Base-by-base conservation (phyloP, 257 asterid genomes). In the Solanum medicagineum region DNA sequence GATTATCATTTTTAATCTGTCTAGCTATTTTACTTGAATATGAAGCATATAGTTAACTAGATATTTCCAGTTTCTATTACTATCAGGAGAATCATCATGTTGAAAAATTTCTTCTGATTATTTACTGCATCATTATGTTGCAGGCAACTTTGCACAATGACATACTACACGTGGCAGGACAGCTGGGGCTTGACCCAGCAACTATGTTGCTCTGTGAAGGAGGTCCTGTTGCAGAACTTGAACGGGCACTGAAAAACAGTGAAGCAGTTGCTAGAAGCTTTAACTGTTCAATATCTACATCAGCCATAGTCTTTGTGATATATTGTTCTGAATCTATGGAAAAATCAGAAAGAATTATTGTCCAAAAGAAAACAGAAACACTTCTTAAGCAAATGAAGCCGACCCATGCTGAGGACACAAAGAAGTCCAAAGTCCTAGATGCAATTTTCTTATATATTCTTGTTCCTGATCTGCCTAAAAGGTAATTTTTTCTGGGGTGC, bases 381-480 rank as follows among this genome's bases (percentile, higher is more conserved):
- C 85, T 87, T 87, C 90, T 94, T 51, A 87, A 86, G n/a, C 93
- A 89, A 89, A 91, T 90, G 93, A 95, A 94, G 88, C 85, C 54
- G 81, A 86, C 22, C 29, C 86, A 87, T 74, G 89, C 90, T 80
- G 90, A 88, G 65, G 71, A 85, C 84, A 86, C 85, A 86, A 91
- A 91, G 88, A 85, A 79, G 84, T 68, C 88, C 85, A 77, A 63
- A 79, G 89, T 88, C 82, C 74, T 89, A 82, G 87, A 81, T 86
- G 97, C 98, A 24, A 86, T 95, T 82, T 62, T 94, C 86, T 85
- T 94, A 36, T 96, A 90, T 88, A 82, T 96, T 88, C 91, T 95
- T 87, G 97, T 95, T 91, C 98, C 99, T 83, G 98, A 93, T 92
- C 92, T 96, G 84, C 99, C 99, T n/a, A 96, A 95, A 89, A 93